These are phyloP conservation scores for Verticillium nubilum DNA, from an alignment of 2,329 filamentous ascomycete species.

Conservation along the genomic window DNA sequence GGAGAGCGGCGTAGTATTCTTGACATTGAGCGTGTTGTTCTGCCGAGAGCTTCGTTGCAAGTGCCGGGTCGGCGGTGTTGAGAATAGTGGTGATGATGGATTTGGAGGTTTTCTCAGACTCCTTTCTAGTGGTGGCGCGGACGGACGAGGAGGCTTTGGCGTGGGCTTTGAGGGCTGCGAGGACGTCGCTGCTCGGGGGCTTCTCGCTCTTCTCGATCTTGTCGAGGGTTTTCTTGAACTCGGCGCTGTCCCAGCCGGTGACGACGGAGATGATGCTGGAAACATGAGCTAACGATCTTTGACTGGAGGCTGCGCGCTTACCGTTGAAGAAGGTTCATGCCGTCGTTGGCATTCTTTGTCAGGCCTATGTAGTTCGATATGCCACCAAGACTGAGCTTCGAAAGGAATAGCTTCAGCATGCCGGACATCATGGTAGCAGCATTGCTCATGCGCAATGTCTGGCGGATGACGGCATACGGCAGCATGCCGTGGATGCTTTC, in stretches of 20 bases:
- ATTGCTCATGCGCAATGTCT: conserved; percentile 71
- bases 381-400: conserved; percentile 70
- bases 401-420: conserved; percentile 66
- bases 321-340: conserved; percentile 73
- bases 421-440: conserved; percentile 76
- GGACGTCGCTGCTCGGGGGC: conserved; percentile 53
- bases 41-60: conserved; percentile 44
- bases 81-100: conserved; percentile 68
- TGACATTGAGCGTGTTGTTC: conserved; percentile 58
- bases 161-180: conserved; percentile 56
- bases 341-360: conserved; percentile 65
- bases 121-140: conserved; percentile 47
- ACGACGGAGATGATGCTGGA: conserved; percentile 67
- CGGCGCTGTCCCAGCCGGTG: conserved; percentile 65
- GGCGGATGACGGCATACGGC: conserved; percentile 66
- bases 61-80: conserved; percentile 39
- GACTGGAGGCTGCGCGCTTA: conserved; percentile 12
- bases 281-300: conserved; percentile 3
- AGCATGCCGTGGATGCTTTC: conserved; percentile 65
- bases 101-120: conserved; percentile 23
- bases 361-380: conserved; percentile 76
- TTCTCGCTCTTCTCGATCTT: conserved; percentile 60
- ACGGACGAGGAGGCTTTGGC: conserved; percentile 44
- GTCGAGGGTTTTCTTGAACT: conserved; percentile 60
- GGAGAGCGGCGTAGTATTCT: conserved; percentile 65